A percentile compares a stretch with the other conserved stretches of the same genome.
Conservation (phyloP, 441 rosid species). For the Dalechampia spathulata region DNA sequence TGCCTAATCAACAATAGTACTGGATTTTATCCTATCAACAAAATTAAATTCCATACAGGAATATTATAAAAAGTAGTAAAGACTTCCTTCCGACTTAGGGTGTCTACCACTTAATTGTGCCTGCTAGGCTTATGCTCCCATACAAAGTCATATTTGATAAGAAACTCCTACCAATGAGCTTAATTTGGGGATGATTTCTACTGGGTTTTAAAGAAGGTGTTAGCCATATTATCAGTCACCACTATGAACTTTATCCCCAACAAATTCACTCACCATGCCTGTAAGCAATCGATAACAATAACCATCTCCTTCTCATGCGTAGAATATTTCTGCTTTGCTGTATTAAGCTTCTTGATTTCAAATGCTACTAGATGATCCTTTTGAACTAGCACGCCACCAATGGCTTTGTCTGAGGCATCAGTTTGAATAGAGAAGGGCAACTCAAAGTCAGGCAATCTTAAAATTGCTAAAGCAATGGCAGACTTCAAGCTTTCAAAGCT, state of each 20-base stretch:
- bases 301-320: not conserved
- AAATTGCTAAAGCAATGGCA: not conserved
- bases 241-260: not conserved
- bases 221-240: not conserved
- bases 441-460: too few species aligned
- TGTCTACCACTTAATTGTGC: not conserved
- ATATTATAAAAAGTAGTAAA: not conserved
- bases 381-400: too few species aligned
- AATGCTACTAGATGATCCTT: too few species aligned
- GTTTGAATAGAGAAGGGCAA: too few species aligned
- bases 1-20: accelerated
- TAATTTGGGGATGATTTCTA: not conserved
- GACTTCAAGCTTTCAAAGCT: not conserved
- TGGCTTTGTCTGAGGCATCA: too few species aligned
- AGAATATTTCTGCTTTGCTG: not conserved
- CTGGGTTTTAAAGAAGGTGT: not conserved
- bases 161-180: not conserved
- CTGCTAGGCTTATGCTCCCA: not conserved
- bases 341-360: not conserved
- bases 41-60: not conserved
- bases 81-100: not conserved
- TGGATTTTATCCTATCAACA: accelerated
- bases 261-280: not conserved
- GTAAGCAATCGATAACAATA: not conserved
- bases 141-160: not conserved